phyloP scores from a whole-genome alignment of 2,329 filamentous ascomycete genomes.

The Alternaria longipes region DNA sequence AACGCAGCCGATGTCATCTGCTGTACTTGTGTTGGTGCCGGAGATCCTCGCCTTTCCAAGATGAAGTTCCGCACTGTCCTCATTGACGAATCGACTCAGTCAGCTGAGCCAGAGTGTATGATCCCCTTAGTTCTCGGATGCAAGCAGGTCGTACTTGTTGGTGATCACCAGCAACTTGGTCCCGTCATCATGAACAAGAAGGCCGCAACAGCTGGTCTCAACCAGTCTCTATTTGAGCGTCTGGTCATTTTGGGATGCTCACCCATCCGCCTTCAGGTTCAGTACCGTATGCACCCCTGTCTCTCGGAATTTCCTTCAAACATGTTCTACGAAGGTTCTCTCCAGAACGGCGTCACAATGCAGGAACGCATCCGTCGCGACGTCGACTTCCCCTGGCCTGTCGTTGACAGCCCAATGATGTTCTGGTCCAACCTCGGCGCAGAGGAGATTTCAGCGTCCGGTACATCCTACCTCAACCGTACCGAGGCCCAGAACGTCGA shows the following conservation, averaged over 20 bases:
- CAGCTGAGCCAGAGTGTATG: slow-evolving; percentile 98
- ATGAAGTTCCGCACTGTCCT: slow-evolving; percentile 98
- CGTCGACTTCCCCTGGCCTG: slow-evolving; percentile 98
- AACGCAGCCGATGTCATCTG: slow-evolving; percentile 97
- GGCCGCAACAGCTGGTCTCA: slow-evolving; percentile 94
- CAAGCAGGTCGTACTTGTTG: slow-evolving; percentile 98
- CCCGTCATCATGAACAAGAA: slow-evolving; percentile 99
- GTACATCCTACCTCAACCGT: slow-evolving; percentile 96
- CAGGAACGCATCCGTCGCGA: slow-evolving; percentile 88
- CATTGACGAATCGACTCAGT: slow-evolving; percentile 98
- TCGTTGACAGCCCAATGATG: slow-evolving; percentile 97
- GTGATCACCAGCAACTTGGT: slow-evolving; percentile 96
- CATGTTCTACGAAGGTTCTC: slow-evolving; percentile 98
- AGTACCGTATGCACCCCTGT: slow-evolving; percentile 99
- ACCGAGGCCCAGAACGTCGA: slow-evolving; percentile 98
- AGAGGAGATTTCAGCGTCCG: slow-evolving; percentile 96
- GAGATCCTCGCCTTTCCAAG: slow-evolving; percentile 92
- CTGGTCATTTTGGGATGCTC: slow-evolving; percentile 89
- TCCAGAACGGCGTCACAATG: slow-evolving; percentile 95
- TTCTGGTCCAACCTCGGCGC: slow-evolving; percentile 99
- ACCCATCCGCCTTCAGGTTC: slow-evolving; percentile 92
- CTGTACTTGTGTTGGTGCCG: slow-evolving; percentile 97
- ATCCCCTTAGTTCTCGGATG: slow-evolving; percentile 96
- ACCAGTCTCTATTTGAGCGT: slow-evolving; percentile 98
- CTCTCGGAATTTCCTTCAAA: slow-evolving; percentile 97